These are phyloP conservation scores for Gymnopilus dilepis DNA, from an alignment of 768 basidiomycete species.

Conservation along the genomic window DNA sequence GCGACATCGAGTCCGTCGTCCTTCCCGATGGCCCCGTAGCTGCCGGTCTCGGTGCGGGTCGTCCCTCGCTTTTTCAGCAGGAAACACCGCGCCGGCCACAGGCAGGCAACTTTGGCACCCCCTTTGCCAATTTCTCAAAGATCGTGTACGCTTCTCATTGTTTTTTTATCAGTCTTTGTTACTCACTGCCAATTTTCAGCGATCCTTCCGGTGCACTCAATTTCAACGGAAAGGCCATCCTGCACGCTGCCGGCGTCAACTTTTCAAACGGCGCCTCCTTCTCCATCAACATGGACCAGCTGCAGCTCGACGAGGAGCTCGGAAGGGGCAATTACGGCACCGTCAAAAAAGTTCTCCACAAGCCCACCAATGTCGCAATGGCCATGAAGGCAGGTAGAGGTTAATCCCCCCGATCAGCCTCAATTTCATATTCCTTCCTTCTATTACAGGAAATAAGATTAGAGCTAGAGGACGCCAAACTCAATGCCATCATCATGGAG, in stretches of 20 bases:
- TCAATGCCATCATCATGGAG: constrained; percentile 98
- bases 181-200: constrained; percentile 44
- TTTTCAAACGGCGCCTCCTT: constrained; percentile 92
- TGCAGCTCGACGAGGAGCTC: constrained; percentile 90
- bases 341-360: constrained; percentile 94
- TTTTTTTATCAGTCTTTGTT: constrained; percentile 7
- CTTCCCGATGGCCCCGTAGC: constrained; percentile 60
- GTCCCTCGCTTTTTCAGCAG: constrained; percentile 54
- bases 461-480: constrained; percentile 90
- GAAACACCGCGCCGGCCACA: constrained; percentile 41
- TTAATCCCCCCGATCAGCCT: constrained; percentile 10
- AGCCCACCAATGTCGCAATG: constrained; percentile 94
- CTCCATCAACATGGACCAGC: constrained; percentile 93
- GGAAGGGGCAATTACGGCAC: constrained; percentile 98
- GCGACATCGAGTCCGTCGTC: constrained; percentile 54
- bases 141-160: constrained; percentile 74
- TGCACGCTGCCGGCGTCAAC: constrained; percentile 84
- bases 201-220: constrained; percentile 97
- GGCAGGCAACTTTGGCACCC: constrained; percentile 61
- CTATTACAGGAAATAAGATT: constrained; percentile 88
- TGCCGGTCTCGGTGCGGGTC: constrained; percentile 75
- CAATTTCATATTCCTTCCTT: constrained; percentile 2
- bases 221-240: constrained; percentile 90
- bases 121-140: constrained; percentile 91
- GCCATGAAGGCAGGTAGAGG: constrained; percentile 88